These are phyloP conservation scores for Yamadazyma laniorum DNA, from an alignment of 805 yeast species.

Conservation along the genomic window DNA sequence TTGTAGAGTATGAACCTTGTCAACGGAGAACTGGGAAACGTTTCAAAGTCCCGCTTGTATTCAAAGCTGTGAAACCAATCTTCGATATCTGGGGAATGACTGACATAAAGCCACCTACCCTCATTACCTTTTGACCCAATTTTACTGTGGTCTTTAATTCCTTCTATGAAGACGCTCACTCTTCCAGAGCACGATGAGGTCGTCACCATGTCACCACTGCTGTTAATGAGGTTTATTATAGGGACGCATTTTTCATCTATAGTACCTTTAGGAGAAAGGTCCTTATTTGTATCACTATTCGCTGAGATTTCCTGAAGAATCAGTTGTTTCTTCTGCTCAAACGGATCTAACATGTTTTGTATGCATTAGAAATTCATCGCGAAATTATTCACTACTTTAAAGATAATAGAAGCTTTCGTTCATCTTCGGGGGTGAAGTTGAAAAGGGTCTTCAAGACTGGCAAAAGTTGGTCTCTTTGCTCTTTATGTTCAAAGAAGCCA, in stretches of 20 bases:
- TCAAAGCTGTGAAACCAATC: constrained; percentile 46
- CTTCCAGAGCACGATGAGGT: constrained; percentile 90
- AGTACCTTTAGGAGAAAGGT: constrained; percentile 84
- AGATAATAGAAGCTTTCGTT: constrained; percentile 63
- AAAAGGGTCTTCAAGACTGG: constrained; percentile 83
- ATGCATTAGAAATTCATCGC: constrained; percentile 4
- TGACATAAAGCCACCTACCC: constrained; percentile 80
- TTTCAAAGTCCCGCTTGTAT: constrained; percentile 17
- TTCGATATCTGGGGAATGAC: constrained; percentile 58
- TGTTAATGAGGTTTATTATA: constrained; percentile 64
- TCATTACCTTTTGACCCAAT: constrained; percentile 85
- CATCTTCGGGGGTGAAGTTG: constrained; percentile 68
- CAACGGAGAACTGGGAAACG: constrained; percentile 10
- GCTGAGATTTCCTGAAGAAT: constrained; percentile 53
- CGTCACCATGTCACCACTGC: constrained; percentile 67
- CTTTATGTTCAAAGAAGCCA: constrained; percentile 88
- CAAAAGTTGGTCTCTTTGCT: constrained; percentile 79
- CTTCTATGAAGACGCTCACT: constrained; percentile 79
- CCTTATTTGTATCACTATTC: constrained; percentile 46
- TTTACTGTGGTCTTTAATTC: constrained; percentile 46
- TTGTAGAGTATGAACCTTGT: constrained; percentile 67
- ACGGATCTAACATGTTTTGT: constrained; percentile 46
- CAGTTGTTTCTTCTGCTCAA: constrained; percentile 61
- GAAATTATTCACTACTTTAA: constrained; percentile 26
- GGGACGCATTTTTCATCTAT: constrained; percentile 77